Base-by-base conservation (phyloP, 495 filamentous ascomycete species). In the Neurospora pannonica region DNA sequence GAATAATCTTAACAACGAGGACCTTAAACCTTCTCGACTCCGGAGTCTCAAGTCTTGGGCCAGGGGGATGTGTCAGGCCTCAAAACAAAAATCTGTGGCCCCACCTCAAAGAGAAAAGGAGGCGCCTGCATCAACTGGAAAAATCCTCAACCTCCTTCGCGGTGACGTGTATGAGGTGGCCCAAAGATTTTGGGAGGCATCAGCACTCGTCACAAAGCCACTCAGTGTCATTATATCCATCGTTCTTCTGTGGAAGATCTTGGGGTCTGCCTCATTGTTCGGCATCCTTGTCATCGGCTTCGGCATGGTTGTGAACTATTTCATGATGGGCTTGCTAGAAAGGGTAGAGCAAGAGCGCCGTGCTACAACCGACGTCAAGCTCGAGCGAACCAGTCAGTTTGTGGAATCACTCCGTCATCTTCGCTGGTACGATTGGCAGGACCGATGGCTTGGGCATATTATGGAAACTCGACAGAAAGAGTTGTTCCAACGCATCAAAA, bases 361-460 rank as follows among this genome's bases (percentile, higher is more conserved):
- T 79, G 79, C 83, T 0, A 89, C 90, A 3, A 93, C 93, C 1
- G 93, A 97, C 81, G 79, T 78, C 19, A 90, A 92, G 75, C 86
- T 94, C 11, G 91, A 95, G 77, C 88, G 89, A 9, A 91, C 90
- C 13, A 90, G 91, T 24, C 92, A 97, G 79, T 93, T 94, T 73
- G 90, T 95, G 62, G 92, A 94, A 78, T 89, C 92, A 4, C 93
- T 95, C 43, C 89, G 93, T n/a, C 93, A 94, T 77, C 85, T 97
- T 28, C 88, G 93, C 15, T 97, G 92, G 90, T 95, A 97, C 78
- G 92, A 90, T 39, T 97, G 93, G 93, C 92, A 97, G 81, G 86
- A 89, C 71, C 86, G 90, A 70, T 97, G 93, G 93, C 88, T 95
- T 34, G 84, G 81, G 19, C 86, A 88, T 71, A 92, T 95, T 74